These are phyloP conservation scores for Biscutella auriculata DNA, from an alignment of 441 rosid species.

Conservation along the genomic window DNA sequence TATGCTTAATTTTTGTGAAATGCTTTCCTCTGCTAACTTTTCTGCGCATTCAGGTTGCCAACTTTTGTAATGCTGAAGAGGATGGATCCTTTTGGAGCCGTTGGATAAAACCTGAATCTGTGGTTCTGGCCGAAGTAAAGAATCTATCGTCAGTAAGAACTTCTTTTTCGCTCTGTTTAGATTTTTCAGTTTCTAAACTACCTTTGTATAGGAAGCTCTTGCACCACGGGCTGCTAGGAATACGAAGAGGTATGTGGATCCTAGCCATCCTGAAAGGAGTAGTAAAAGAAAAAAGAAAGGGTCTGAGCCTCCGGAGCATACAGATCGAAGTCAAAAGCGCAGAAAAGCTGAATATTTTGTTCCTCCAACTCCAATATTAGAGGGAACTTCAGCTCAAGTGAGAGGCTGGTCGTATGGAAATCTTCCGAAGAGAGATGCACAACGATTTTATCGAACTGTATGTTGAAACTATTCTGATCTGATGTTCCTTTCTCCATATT, in stretches of 20 bases:
- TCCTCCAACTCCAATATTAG: slow-evolving; percentile 60
- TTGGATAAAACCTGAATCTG: slow-evolving; percentile 96
- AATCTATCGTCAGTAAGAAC: neutral
- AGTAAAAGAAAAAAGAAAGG: slow-evolving; percentile 85
- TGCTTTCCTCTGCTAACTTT: slow-evolving; percentile 9
- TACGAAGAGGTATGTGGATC: slow-evolving; percentile 86
- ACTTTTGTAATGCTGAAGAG: slow-evolving; percentile 81
- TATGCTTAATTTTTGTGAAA: neutral
- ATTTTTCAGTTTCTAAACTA: slow-evolving; percentile 11
- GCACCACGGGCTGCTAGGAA: slow-evolving; percentile 96
- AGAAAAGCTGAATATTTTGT: slow-evolving; percentile 64
- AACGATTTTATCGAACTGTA: slow-evolving; percentile 89
- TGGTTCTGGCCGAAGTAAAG: slow-evolving; percentile 77
- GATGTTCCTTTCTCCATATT: neutral
- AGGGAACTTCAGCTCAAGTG: slow-evolving; percentile 90
- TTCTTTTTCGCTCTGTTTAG: slow-evolving; percentile 1
- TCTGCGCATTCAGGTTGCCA: slow-evolving; percentile 60
- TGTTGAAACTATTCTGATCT: neutral
- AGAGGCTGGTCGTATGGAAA: slow-evolving; percentile 97
- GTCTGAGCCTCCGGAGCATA: slow-evolving; percentile 52
- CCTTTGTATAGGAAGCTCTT: slow-evolving; percentile 57
- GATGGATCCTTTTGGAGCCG: slow-evolving; percentile 99
- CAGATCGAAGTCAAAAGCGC: slow-evolving; percentile 62
- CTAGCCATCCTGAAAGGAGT: slow-evolving; percentile 48
- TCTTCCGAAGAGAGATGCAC: slow-evolving; percentile 94